Evolutionary conservation across 1,284 basidiomycete genomes (phyloP), one percentile per base, ranked within the genome.

Genomic region (Ustilago nuda): DNA sequence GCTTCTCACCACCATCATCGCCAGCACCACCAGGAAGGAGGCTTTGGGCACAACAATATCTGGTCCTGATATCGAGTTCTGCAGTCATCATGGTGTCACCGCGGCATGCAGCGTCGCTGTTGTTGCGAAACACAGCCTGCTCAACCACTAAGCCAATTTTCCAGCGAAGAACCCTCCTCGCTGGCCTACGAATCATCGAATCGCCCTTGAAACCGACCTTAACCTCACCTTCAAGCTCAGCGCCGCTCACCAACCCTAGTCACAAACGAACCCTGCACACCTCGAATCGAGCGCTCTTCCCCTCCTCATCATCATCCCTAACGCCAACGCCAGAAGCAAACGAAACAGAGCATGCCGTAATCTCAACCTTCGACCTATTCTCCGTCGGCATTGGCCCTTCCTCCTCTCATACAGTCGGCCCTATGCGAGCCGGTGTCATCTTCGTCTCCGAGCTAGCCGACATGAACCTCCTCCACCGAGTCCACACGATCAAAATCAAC

Each of bases 341-440:
- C 50, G 68, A 75, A 51, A 75, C 90, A n/a, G 92, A 94, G 66
- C 94, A 97, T 88, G 95, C 94, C 0, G 95, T 97, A 72, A 95
- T 98, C 57, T 75, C 70, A 2, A 75, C 77, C n/a, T 80, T 86
- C 62, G 95, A 98, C 87, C 88, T 98, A 54, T 98, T 98, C 88
- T 94, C 92, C 70, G 93, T 98, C 72, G 95, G 95, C 60, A 92
- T 88, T 27, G 86, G 87, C 2, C 81, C 82, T 4, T 81, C 79
- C 2, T 82, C 81, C 1, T 84, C 83, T 6, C 92, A 92, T 82
- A 93, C 92, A 0, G 91, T 98, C 30, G 82, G 80, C 0, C 95
- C 95, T 13, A 95, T 97, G 94, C 90, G 94, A 7, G 94, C 94
- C 13, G 93, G 91, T 8, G 92, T 90, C 66, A 95, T 95, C 78